Percentiles rank a stretch among this genome's conserved stretches.
phyloP scores from a whole-genome alignment of 768 basidiomycete species.

The Amanita pseudoporphyria region DNA sequence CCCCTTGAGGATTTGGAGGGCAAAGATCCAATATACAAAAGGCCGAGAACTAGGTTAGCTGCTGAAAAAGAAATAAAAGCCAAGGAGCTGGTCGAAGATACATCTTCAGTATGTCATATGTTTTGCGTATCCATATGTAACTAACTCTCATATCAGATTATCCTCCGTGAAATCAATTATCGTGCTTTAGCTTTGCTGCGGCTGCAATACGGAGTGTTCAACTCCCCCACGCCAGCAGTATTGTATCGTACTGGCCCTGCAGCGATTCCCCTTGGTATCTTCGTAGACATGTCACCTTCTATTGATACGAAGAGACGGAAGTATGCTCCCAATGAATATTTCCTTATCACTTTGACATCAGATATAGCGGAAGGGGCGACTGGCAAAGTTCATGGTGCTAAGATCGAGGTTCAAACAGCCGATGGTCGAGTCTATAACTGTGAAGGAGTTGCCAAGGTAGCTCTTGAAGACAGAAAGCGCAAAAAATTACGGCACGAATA shows the following conservation, averaged over 20 bases:
- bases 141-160: background rate
- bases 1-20: too few species aligned
- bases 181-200: background rate
- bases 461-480: background rate
- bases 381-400: too few species aligned
- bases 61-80: too few species aligned
- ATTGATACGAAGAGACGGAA: background rate
- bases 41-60: too few species aligned
- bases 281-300: too few species aligned
- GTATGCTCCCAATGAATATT: background rate
- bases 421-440: background rate
- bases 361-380: too few species aligned
- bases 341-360: too few species aligned
- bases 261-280: too few species aligned
- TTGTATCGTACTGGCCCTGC: background rate
- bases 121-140: background rate
- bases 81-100: background rate
- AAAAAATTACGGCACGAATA: constrained; percentile 1
- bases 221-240: background rate
- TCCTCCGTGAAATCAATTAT: background rate
- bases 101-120: background rate
- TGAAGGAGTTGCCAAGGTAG: background rate
- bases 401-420: too few species aligned
- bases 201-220: too few species aligned
- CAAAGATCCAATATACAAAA: too few species aligned